Evolutionary conservation across 208 protist species (phyloP).

Genomic region (Leishmania braziliensis): DNA sequence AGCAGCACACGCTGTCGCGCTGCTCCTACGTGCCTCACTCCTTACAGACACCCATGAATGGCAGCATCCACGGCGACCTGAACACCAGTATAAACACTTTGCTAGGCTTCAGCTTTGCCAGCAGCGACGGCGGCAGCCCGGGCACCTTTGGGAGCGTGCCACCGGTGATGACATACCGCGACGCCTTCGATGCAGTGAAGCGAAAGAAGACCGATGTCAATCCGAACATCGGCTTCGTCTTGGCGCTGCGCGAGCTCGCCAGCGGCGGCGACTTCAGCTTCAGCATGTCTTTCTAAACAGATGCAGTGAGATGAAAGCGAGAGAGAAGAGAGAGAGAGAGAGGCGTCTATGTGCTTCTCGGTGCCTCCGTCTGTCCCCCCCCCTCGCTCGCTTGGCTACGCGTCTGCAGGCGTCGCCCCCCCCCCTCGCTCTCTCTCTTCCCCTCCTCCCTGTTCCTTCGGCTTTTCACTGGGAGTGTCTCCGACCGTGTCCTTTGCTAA

Average conservation of each 20-base stretch:
- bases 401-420: neutral
- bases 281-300: constrained; percentile 33
- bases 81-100: neutral
- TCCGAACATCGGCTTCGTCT: constrained; percentile 87
- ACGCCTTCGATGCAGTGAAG: constrained; percentile 75
- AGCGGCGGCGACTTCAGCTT: constrained; percentile 38
- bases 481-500: neutral
- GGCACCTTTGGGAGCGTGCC: constrained; percentile 12
- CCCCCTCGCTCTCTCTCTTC: neutral
- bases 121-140: constrained; percentile 9
- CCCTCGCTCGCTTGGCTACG: neutral
- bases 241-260: constrained; percentile 66
- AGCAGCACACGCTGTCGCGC: neutral
- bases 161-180: constrained; percentile 55
- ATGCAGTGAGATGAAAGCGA: neutral
- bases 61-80: neutral
- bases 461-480: neutral
- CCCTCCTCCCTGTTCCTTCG: neutral
- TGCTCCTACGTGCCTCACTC: neutral
- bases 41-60: neutral
- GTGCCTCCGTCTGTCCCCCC: neutral
- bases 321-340: neutral
- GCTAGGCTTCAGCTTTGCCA: constrained; percentile 11
- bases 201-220: constrained; percentile 65
- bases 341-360: neutral